A percentile compares a stretch with the other conserved stretches of the same genome.
These are phyloP conservation scores for Colletotrichum kahawae DNA, from an alignment of 2,329 filamentous ascomycete genomes.

Conservation along the genomic window DNA sequence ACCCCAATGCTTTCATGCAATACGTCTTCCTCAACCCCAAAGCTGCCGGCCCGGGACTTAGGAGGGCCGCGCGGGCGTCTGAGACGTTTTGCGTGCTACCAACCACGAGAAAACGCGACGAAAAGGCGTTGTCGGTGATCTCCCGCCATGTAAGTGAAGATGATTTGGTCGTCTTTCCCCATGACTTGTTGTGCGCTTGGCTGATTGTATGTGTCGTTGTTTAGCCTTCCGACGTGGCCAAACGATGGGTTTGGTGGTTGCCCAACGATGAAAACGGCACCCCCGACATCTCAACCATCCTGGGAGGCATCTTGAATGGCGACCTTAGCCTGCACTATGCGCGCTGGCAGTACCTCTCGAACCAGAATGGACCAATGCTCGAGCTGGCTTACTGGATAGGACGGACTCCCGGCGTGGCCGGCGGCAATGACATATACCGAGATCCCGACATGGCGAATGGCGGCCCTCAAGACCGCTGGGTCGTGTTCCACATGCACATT, in stretches of 20 bases:
- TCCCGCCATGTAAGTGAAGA: not conserved
- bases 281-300: not conserved
- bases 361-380: not conserved
- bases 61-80: not conserved
- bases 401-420: not conserved
- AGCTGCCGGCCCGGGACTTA: not conserved
- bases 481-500: not conserved
- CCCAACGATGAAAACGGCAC: not conserved
- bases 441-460: not conserved
- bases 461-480: not conserved
- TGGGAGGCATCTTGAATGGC: not conserved
- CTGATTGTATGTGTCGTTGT: not conserved
- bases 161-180: not conserved
- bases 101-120: not conserved
- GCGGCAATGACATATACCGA: not conserved
- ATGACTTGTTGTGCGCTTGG: not conserved
- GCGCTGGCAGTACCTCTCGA: not conserved
- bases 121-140: not conserved
- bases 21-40: not conserved
- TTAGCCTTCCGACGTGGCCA: not conserved
- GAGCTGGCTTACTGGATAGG: not conserved
- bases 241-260: not conserved
- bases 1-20: not conserved
- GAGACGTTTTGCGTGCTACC: not conserved
- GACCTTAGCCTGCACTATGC: not conserved